These are phyloP conservation scores for Leishmania amazonensis DNA, from an alignment of 208 protist genomes.

Conservation along the genomic window DNA sequence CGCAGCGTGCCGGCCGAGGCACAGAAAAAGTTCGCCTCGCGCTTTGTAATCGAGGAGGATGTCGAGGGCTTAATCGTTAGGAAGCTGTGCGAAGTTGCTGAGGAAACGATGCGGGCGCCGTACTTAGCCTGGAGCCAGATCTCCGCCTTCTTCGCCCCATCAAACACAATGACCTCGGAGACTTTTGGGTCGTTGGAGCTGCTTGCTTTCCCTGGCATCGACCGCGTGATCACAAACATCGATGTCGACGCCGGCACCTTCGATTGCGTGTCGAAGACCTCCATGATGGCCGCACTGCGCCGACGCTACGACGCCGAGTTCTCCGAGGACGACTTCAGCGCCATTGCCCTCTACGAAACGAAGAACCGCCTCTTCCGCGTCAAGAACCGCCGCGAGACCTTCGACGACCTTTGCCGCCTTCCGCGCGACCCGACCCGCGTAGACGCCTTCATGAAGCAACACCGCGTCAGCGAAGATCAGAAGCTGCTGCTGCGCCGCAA, in stretches of 20 bases:
- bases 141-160: constrained; percentile 65
- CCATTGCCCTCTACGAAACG: constrained; percentile 40
- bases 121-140: constrained; percentile 89
- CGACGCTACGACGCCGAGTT: constrained; percentile 31
- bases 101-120: constrained; percentile 77
- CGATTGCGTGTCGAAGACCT: constrained; percentile 65
- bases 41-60: constrained; percentile 83
- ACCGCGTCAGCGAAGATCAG: constrained; percentile 27
- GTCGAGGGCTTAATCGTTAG: constrained; percentile 78
- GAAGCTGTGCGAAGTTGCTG: constrained; percentile 44
- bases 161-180: constrained; percentile 57
- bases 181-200: constrained; percentile 82
- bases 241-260: constrained; percentile 61
- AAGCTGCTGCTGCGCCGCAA: constrained; percentile 46
- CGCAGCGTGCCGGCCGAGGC: constrained; percentile 35
- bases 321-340: constrained; percentile 42
- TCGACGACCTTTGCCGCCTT: constrained; percentile 41
- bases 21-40: constrained; percentile 39
- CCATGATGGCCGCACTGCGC: constrained; percentile 45
- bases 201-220: constrained; percentile 85
- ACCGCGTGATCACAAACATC: constrained; percentile 85
- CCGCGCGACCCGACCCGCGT: constrained; percentile 28
- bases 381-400: constrained; percentile 29
- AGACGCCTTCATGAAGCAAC: constrained; percentile 32
- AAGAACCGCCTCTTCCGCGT: constrained; percentile 40